A percentile compares a stretch with the other conserved stretches of the same genome.
Evolutionary conservation across 2,329 filamentous ascomycete genomes (phyloP).

Genomic region (Stachybotrys elegans): DNA sequence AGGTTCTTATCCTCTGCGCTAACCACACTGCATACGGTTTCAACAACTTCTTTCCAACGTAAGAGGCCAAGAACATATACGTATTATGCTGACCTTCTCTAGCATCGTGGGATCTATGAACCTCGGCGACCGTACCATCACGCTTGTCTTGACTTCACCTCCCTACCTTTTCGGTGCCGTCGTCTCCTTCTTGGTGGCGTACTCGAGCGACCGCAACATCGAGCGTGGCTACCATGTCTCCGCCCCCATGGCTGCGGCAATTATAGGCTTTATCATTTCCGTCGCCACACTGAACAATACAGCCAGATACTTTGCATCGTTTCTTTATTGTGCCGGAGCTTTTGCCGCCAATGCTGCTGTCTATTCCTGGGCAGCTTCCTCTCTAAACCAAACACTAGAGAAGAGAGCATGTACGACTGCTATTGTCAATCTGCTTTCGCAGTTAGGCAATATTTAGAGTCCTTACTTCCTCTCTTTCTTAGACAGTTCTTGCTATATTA

Average conservation of each 20-base stretch:
- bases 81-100: too few species aligned
- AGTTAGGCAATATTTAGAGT: not conserved
- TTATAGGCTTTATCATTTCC: conserved; percentile 18
- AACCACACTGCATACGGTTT: conserved; percentile 17
- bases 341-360: conserved; percentile 26
- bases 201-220: conserved; percentile 13
- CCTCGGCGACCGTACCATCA: conserved; percentile 13
- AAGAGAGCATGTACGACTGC: conserved; percentile 13
- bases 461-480: too few species aligned
- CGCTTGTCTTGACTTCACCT: conserved; percentile 17
- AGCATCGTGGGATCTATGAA: conserved; percentile 15
- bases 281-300: conserved; percentile 8
- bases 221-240: conserved; percentile 16
- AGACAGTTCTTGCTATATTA: too few species aligned
- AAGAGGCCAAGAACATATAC: too few species aligned
- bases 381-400: conserved; percentile 28
- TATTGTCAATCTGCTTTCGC: not conserved
- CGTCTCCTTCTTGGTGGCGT: conserved; percentile 10
- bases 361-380: conserved; percentile 27
- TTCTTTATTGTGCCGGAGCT: conserved; percentile 14
- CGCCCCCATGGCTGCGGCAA: conserved; percentile 3
- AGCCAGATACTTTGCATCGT: conserved; percentile 13
- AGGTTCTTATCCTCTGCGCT: conserved; percentile 13
- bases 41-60: conserved; percentile 20
- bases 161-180: conserved; percentile 16